These are phyloP conservation scores for Lasiodiplodia gonubiensis DNA, from an alignment of 2,329 filamentous ascomycete species.

Conservation along the genomic window DNA sequence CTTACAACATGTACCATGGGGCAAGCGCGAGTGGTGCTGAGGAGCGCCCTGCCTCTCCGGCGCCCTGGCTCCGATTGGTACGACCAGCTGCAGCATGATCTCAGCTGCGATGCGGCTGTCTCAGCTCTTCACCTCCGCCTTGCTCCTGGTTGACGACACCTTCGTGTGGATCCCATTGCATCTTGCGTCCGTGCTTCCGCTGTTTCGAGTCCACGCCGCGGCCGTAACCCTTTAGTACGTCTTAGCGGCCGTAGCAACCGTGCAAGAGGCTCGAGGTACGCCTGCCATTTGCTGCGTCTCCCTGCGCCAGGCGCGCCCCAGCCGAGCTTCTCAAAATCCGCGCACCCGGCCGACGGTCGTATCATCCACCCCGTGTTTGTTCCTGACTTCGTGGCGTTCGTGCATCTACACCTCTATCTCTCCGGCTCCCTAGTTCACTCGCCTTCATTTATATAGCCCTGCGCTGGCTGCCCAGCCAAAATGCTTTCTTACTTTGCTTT, in stretches of 20 bases:
- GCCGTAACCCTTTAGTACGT: conserved; percentile 11
- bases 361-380: neutral
- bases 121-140: conserved; percentile 15
- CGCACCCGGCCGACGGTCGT: neutral
- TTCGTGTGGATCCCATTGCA: conserved; percentile 8
- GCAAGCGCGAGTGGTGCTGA: neutral
- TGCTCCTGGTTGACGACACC: neutral
- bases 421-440: neutral
- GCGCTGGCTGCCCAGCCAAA: neutral
- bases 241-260: conserved; percentile 16
- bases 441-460: conserved; percentile 1
- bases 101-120: neutral
- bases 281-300: neutral
- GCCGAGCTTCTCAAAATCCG: conserved; percentile 2
- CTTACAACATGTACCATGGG: neutral
- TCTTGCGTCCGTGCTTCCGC: conserved; percentile 10
- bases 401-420: conserved; percentile 4
- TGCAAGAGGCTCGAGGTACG: conserved; percentile 2
- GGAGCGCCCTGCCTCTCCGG: neutral
- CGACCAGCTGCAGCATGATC: neutral
- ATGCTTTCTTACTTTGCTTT: conserved; percentile 26
- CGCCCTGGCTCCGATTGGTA: neutral
- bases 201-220: conserved; percentile 7
- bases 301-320: conserved; percentile 1
- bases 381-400: conserved; percentile 11